These are phyloP conservation scores for Fagus crenata DNA, from an alignment of 306 rosid species.

Conservation along the genomic window DNA sequence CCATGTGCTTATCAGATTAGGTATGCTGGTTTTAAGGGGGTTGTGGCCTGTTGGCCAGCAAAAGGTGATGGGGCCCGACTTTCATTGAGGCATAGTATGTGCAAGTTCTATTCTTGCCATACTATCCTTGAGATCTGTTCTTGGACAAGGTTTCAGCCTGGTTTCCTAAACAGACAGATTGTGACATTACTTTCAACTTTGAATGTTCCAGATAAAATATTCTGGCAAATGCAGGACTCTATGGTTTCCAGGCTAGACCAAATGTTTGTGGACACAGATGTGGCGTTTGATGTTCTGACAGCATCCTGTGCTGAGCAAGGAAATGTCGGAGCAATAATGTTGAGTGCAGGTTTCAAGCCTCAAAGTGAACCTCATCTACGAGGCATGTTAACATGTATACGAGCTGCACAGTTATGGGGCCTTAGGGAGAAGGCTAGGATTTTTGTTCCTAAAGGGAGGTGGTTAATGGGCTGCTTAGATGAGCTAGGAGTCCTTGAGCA, in stretches of 20 bases:
- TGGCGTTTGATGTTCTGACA: conserved; percentile 73
- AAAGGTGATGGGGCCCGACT: conserved; percentile 57
- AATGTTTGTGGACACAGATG: conserved; percentile 61
- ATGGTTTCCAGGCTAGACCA: conserved; percentile 61
- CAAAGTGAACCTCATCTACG: conserved; percentile 81
- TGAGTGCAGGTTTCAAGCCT: conserved; percentile 88
- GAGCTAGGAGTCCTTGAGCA: conserved; percentile 66
- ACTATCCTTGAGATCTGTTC: conserved; percentile 72
- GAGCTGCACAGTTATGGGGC: conserved; percentile 83
- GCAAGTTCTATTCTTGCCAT: conserved; percentile 61
- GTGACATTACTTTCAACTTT: conserved; percentile 69
- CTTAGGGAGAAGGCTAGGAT: conserved; percentile 86
- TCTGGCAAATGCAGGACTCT: conserved; percentile 76
- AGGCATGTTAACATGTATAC: conserved; percentile 71
- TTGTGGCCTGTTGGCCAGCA: conserved; percentile 78
- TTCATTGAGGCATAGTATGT: conserved; percentile 71
- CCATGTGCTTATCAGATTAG: conserved; percentile 90
- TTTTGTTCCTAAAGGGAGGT: conserved; percentile 75
- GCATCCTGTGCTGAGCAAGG: conserved; percentile 84
- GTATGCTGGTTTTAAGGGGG: conserved; percentile 89
- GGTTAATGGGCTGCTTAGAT: conserved; percentile 90
- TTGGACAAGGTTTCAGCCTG: conserved; percentile 91
- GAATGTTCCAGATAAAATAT: conserved; percentile 59
- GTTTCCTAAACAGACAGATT: conserved; percentile 83
- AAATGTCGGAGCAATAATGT: conserved; percentile 83